These are phyloP conservation scores for Vachellia collinsii DNA, from an alignment of 306 rosid genomes.

Conservation along the genomic window DNA sequence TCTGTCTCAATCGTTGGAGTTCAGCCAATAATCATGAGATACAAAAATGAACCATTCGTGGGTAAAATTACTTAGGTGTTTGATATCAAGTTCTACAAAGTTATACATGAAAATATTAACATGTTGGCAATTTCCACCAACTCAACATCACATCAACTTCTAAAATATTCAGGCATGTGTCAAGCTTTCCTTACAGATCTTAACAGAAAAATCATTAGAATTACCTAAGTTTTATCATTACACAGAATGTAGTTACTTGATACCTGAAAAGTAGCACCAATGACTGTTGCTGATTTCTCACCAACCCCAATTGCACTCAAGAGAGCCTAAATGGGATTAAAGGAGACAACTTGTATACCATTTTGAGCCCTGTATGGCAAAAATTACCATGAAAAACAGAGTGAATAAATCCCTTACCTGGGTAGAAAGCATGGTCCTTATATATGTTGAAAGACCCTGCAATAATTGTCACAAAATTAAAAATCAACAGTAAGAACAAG, in stretches of 20 bases:
- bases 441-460: conserved; percentile 91
- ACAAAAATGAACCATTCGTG: background rate
- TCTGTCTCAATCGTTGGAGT: background rate
- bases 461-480: conserved; percentile 26
- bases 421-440: conserved; percentile 94
- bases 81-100: background rate
- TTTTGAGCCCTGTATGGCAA: background rate
- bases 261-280: conserved; percentile 99
- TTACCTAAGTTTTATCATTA: background rate
- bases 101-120: background rate
- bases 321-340: conserved; percentile 67
- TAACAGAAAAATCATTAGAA: background rate
- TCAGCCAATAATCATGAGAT: background rate
- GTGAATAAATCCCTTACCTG: conserved; percentile 66
- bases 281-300: conserved; percentile 93
- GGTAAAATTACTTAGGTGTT: background rate
- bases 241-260: conserved; percentile 20
- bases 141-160: background rate
- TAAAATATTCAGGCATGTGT: background rate
- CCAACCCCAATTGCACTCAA: conserved; percentile 96
- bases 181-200: background rate
- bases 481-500: conserved; percentile 1
- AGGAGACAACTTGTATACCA: conserved; percentile 15
- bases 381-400: conserved; percentile 10
- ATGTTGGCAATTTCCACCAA: background rate